A percentile compares a stretch with the other conserved stretches of the same genome.
phyloP scores from a whole-genome alignment of 371 early-diverging fungal species.

The Apophysomyces ossiformis region DNA sequence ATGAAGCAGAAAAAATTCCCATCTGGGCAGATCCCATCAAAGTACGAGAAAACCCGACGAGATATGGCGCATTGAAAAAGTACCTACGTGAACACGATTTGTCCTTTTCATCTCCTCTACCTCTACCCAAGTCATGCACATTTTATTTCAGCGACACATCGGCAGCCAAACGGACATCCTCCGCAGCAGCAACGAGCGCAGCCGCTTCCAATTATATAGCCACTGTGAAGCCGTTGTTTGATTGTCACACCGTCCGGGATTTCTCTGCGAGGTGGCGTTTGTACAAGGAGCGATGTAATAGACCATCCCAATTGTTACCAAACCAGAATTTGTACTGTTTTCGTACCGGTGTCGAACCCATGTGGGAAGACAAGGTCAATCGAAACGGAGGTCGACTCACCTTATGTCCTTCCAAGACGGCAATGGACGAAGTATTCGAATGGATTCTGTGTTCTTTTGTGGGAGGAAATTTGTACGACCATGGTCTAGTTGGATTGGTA shows the following conservation, averaged over 20 bases:
- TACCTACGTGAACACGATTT: slow-evolving; percentile 32
- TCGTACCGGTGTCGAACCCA: slow-evolving; percentile 56
- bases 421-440: slow-evolving; percentile 56
- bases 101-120: slow-evolving; percentile 22
- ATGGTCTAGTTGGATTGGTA: slow-evolving; percentile 46
- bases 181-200: slow-evolving; percentile 23
- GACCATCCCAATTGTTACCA: slow-evolving; percentile 45
- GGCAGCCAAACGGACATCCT: slow-evolving; percentile 34
- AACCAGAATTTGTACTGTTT: slow-evolving; percentile 65
- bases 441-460: slow-evolving; percentile 55
- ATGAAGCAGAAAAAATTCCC: slow-evolving; percentile 21
- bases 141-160: slow-evolving; percentile 60
- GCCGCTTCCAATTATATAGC: slow-evolving; percentile 42
- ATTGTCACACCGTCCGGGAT: slow-evolving; percentile 56
- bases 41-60: slow-evolving; percentile 38
- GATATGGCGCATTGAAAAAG: slow-evolving; percentile 26
- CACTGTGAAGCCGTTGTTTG: slow-evolving; percentile 51
- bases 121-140: slow-evolving; percentile 26
- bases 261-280: slow-evolving; percentile 60
- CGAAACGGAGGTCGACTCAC: slow-evolving; percentile 58
- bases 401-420: slow-evolving; percentile 33
- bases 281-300: slow-evolving; percentile 36
- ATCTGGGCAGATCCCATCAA: slow-evolving; percentile 45
- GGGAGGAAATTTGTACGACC: slow-evolving; percentile 48
- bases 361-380: slow-evolving; percentile 67